Evolutionary conservation across 441 rosid species (phyloP).

Genomic region (Euphorbia schlechtendalii): DNA sequence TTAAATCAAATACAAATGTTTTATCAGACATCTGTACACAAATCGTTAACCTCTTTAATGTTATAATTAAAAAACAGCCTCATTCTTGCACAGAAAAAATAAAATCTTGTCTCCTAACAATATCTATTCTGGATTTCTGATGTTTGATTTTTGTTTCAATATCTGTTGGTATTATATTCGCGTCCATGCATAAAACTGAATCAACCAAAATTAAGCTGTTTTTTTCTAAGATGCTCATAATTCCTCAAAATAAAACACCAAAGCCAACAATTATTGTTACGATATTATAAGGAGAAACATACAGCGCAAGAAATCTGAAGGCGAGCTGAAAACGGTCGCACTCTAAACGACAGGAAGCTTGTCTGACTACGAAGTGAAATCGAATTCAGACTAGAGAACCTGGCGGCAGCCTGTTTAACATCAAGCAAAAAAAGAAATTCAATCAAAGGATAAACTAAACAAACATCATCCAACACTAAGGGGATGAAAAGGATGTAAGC

Average conservation of each 20-base stretch:
- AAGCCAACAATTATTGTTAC: not conserved
- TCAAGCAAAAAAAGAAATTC: conserved; percentile 7
- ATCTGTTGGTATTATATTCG: no score
- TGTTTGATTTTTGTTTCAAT: no score
- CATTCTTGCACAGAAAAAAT: not conserved
- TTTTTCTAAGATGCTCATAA: no score
- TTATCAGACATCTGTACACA: not conserved
- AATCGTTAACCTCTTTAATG: not conserved
- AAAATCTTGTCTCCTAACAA: not conserved
- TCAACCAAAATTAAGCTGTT: no score
- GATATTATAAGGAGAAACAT: conserved; percentile 19
- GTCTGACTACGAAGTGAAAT: conserved; percentile 31
- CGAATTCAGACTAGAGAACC: conserved; percentile 33
- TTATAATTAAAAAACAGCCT: not conserved
- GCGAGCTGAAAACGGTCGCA: conserved; percentile 33
- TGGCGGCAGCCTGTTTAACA: conserved; percentile 35
- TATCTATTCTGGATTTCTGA: no score
- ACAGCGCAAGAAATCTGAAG: conserved; percentile 55
- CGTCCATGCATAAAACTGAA: no score
- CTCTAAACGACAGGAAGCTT: conserved; percentile 45
- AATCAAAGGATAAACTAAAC: conserved; percentile 2
- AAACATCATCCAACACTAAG: not conserved
- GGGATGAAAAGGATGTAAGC: not conserved
- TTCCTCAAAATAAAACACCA: not conserved
- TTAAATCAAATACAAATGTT: not conserved